Evolutionary conservation across 768 basidiomycete genomes (phyloP), one percentile per base, ranked within the genome.

Genomic region (Sutorius australiensis): DNA sequence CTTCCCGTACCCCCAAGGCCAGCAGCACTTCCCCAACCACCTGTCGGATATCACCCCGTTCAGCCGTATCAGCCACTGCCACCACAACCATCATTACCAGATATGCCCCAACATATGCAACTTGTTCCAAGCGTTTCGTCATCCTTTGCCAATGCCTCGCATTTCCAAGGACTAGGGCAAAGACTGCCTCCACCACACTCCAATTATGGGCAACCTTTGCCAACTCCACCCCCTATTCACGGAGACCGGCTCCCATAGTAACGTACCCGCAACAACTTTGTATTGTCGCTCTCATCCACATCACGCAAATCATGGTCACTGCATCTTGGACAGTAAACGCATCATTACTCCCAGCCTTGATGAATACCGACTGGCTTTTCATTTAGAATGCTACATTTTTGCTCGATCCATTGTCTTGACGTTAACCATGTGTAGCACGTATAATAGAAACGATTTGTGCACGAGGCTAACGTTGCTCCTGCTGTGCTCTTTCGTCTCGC

Each of bases 21-120:
- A 34, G 72, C 78, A 8, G 75, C 77, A 58, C 70, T 86, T 19
- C 82, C 81, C 47, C 76, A 76, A 31, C 80, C 77, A 24, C 81
- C 77, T 12, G 57, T 72, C 21, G 70, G 68, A 49, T 77, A 77
- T 50, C 73, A 74, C 44, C 70, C 74, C 47, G 51, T 71, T n/a
- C 77, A 79, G 21, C 69, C 70, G 17, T 72, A 66, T 53, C 73
- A 63, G 50, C 66, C 70, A 14, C 58, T 69, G 28, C 73, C 73
- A 11, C 66, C 69, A 0, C 71, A 67, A 0, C 72, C 74, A n/a
- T 17, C 69, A 33, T 61, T 67, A 17, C 67, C 67, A 30, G 61
- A 70, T 34, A 61, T 63, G 24, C 58, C 69, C 46, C 68, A 68
- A 28, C 66, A 61, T 28, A 43, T 43, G 14, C 66, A 67, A 37